These are phyloP conservation scores for Mycosphaerelloides madeirae DNA, from an alignment of 2,329 filamentous ascomycete genomes.

Conservation along the genomic window DNA sequence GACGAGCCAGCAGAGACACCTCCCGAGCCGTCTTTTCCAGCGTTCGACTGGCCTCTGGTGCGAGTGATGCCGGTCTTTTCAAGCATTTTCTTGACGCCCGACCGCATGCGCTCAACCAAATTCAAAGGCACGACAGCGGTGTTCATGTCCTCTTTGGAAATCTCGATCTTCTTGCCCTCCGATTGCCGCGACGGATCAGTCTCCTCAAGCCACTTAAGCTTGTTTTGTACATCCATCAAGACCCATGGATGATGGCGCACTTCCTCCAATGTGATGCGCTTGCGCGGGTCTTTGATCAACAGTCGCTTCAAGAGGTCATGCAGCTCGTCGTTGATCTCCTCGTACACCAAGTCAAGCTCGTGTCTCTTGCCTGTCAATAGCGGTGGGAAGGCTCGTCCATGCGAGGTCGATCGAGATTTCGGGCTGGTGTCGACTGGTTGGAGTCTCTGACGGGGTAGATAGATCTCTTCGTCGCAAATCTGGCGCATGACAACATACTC, in stretches of 20 bases:
- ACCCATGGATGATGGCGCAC: slow-evolving; percentile 96
- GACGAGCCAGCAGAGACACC: slow-evolving; percentile 51
- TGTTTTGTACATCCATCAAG: slow-evolving; percentile 68
- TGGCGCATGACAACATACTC: slow-evolving; percentile 87
- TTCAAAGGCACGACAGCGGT: slow-evolving; percentile 85
- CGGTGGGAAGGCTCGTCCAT: slow-evolving; percentile 42
- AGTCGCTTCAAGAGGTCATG: slow-evolving; percentile 73
- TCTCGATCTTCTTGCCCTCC: slow-evolving; percentile 80
- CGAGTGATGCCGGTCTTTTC: slow-evolving; percentile 12
- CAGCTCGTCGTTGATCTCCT: slow-evolving; percentile 75
- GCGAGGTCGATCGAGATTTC: slow-evolving; percentile 43
- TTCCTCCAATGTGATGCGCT: slow-evolving; percentile 82
- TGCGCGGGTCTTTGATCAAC: slow-evolving; percentile 81
- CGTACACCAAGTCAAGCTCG: slow-evolving; percentile 75
- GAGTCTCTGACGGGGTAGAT: slow-evolving; percentile 78
- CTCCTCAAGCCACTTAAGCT: slow-evolving; percentile 81
- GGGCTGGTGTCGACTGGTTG: slow-evolving; percentile 57
- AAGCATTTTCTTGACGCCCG: slow-evolving; percentile 47
- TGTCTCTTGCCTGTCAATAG: slow-evolving; percentile 63
- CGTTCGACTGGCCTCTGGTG: slow-evolving; percentile 49
- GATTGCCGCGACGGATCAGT: slow-evolving; percentile 78
- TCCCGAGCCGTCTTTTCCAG: slow-evolving; percentile 52
- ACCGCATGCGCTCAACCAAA: slow-evolving; percentile 77
- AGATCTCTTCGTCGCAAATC: slow-evolving; percentile 88
- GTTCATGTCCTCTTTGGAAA: slow-evolving; percentile 85